Evolutionary conservation across 179 eudicot genomes (phyloP).

Genomic region (Dionaea muscipula): DNA sequence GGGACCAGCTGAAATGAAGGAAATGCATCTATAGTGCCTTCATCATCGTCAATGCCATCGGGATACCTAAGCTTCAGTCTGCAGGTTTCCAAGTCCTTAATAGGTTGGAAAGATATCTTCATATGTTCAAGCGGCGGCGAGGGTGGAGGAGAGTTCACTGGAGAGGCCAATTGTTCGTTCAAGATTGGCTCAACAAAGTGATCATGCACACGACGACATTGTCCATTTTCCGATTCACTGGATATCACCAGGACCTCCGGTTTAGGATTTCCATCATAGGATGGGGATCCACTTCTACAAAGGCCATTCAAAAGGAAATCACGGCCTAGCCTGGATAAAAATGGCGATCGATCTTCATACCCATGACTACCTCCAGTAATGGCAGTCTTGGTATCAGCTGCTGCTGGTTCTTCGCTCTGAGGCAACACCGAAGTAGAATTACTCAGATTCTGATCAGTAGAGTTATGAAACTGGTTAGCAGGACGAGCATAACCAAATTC

Average conservation of each 20-base stretch:
- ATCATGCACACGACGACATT: constrained; percentile 6
- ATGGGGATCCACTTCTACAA: constrained; percentile 28
- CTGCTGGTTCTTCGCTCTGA: constrained; percentile 13
- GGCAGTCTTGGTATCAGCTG: constrained; percentile 17
- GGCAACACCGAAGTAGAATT: constrained; percentile 11
- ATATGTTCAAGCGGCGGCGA: constrained; percentile 91
- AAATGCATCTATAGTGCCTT: constrained; percentile 37
- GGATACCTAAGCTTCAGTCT: constrained; percentile 67
- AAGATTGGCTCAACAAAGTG: constrained; percentile 20
- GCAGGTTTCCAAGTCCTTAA: constrained; percentile 40
- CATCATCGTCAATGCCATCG: constrained; percentile 37
- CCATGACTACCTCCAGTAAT: constrained; percentile 19
- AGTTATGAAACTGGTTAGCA: constrained; percentile 10
- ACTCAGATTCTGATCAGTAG: constrained; percentile 8
- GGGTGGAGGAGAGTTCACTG: constrained; percentile 42
- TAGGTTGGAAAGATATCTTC: constrained; percentile 77
- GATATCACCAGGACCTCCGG: constrained; percentile 16
- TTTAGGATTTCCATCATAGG: constrained; percentile 23
- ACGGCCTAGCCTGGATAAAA: constrained; percentile 41
- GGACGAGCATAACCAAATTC: constrained; percentile 12
- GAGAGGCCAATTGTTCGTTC: constrained; percentile 29
- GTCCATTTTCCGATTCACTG: constrained; percentile 15
- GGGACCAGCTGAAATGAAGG: constrained; percentile 93
- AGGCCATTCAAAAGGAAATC: constrained; percentile 45
- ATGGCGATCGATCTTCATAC: constrained; percentile 30